A percentile compares a stretch with the other conserved stretches of the same genome.
Conservation (phyloP, 495 filamentous ascomycete species). For the Mycothermus thermophilus region DNA sequence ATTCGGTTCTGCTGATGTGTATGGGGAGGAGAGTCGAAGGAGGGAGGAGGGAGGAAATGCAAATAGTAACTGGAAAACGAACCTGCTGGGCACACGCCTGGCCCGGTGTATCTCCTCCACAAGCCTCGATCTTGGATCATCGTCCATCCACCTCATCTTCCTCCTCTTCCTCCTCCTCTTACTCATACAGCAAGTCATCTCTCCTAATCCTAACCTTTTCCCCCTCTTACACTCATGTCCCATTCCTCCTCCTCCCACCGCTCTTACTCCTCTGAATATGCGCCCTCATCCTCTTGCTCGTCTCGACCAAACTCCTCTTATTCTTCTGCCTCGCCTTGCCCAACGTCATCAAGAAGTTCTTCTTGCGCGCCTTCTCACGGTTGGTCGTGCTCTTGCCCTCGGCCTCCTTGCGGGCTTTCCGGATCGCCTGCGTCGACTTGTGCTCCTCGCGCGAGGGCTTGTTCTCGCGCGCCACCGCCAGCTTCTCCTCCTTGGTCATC, state of each 20-base stretch:
- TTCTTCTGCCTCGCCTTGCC: slow-evolving; percentile 87
- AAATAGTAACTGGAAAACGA: no score
- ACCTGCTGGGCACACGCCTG: no score
- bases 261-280: slow-evolving; percentile 75
- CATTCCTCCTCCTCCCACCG: slow-evolving; percentile 70
- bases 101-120: no score
- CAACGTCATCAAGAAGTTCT: slow-evolving; percentile 97
- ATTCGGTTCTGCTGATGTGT: no score
- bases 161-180: no score
- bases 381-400: slow-evolving; percentile 94
- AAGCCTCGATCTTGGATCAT: no score
- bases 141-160: no score
- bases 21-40: no score
- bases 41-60: no score
- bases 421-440: slow-evolving; percentile 65
- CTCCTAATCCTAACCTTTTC: no score
- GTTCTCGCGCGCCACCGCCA: slow-evolving; percentile 63
- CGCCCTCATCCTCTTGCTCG: slow-evolving; percentile 58
- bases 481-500: slow-evolving; percentile 62
- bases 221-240: no score
- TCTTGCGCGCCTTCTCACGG: slow-evolving; percentile 88
- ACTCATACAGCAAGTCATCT: no score
- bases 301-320: slow-evolving; percentile 81
- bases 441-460: slow-evolving; percentile 60
- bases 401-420: slow-evolving; percentile 69